Base-by-base conservation (phyloP, 2,329 filamentous ascomycete genomes). In the Tolypocladium album region DNA sequence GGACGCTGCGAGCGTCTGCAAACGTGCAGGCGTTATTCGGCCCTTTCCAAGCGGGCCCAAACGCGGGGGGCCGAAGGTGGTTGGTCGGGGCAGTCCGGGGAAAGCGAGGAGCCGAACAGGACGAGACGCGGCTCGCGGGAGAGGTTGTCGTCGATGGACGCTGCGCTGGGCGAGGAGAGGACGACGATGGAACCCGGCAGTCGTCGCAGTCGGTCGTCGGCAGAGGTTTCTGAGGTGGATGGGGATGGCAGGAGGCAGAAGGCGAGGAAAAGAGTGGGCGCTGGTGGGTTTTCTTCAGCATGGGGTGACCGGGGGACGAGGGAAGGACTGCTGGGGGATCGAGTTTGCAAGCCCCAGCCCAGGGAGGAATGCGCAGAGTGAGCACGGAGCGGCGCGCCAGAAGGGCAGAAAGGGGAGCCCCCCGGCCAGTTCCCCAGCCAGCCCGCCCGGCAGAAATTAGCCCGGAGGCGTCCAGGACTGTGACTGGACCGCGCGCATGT, bases 1-100 rank as follows among this genome's bases (percentile, higher is more conserved):
- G 60, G 62, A 38, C 20, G 65, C 57, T 61, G 65, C 52, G 61
- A 60, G 60, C 58, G 63, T 62, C 64, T 63, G 66, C 61, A 64
- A 64, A 61, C 66, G 65, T 69, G 68, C 70, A 71, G 70, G 65
- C 66, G 67, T 68, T 72, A 73, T 72, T 72, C 71, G 71, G 71
- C 69, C 71, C 71, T 73, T 73, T 71, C 64, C 64, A 65, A 65
- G 68, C 68, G 67, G 63, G 69, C 65, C 69, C 67, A 66, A 67
- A 68, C 67, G 70, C 69, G 70, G 69, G 69, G 68, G 62, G 24
- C 15, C 36, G 34, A 17, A 20, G 42, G n/a, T 40, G 52, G n/a
- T 52, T 34, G 27, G 45, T 57, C 31, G 56, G 27, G 24, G 9
- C n/a, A 62, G 59, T 64, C 62, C 57, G 62, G 62, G 62, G 62